A percentile compares a stretch with the other conserved stretches of the same genome.
These are phyloP conservation scores for Thielaviopsis punctulata DNA, from an alignment of 2,329 filamentous ascomycete species.

Conservation along the genomic window DNA sequence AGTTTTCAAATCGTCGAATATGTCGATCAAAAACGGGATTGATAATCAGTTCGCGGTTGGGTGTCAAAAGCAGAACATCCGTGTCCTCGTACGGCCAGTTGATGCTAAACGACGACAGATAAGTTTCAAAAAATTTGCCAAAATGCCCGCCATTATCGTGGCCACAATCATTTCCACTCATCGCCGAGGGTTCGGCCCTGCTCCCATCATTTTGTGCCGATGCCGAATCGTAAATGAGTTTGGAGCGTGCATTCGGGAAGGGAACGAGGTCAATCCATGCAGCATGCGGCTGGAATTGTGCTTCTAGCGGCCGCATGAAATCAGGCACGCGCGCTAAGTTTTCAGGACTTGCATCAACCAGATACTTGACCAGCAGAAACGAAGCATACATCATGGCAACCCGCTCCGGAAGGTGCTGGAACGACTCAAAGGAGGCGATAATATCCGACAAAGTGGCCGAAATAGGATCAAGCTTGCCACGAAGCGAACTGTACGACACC, in stretches of 20 bases:
- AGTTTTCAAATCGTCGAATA: conserved; percentile 57
- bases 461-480: conserved; percentile 27
- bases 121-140: conserved; percentile 70
- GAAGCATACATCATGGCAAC: conserved; percentile 70
- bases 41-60: conserved; percentile 52
- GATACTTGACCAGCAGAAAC: conserved; percentile 78
- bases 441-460: conserved; percentile 79
- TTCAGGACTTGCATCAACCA: conserved; percentile 59
- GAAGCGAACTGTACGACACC: conserved; percentile 1
- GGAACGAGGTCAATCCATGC: conserved; percentile 72
- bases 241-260: conserved; percentile 61
- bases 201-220: background rate
- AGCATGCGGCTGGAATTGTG: conserved; percentile 54
- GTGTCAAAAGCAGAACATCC: conserved; percentile 46
- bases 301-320: conserved; percentile 49
- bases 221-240: conserved; percentile 27
- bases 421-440: conserved; percentile 63
- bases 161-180: background rate
- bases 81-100: conserved; percentile 73
- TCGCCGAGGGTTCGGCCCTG: background rate
- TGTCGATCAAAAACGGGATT: conserved; percentile 80
- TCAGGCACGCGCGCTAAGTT: conserved; percentile 64
- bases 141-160: conserved; percentile 42
- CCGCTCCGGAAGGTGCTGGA: conserved; percentile 63
- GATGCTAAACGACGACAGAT: conserved; percentile 54